Conservation (phyloP, 2,329 filamentous ascomycete genomes). For the Phialophora tarda region DNA sequence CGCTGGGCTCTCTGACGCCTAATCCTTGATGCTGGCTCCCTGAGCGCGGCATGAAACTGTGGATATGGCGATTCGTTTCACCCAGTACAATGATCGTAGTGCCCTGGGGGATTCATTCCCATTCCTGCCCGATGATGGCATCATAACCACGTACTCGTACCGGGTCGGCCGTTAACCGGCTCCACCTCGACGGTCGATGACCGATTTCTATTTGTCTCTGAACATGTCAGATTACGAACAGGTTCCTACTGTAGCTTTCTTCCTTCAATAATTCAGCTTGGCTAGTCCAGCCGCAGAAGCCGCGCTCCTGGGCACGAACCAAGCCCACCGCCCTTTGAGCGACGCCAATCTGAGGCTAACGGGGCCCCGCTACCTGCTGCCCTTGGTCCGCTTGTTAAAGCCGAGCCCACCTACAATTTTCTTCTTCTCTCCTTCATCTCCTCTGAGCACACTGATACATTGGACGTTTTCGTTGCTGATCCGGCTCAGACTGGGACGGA, state of each 20-base stretch:
- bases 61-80: conserved; percentile 48
- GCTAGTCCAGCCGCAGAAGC: neutral
- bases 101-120: neutral
- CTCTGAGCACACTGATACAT: neutral
- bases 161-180: neutral
- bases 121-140: neutral
- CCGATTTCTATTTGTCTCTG: conserved; percentile 14
- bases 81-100: conserved; percentile 42
- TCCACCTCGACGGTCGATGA: conserved; percentile 14
- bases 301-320: neutral
- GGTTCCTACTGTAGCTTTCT: neutral
- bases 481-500: neutral
- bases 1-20: conserved; percentile 48
- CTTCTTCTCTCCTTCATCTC: neutral
- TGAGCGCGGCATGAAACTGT: conserved; percentile 18
- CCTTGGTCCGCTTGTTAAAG: conserved; percentile 2
- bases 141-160: neutral
- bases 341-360: neutral
- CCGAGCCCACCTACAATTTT: neutral
- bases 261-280: neutral
- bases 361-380: neutral
- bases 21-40: conserved; percentile 32
- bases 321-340: conserved; percentile 17
- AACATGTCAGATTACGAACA: conserved; percentile 18
- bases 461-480: neutral